These are phyloP conservation scores for Dioscorea zingiberensis DNA, from an alignment of 106 monocot species.

Conservation along the genomic window DNA sequence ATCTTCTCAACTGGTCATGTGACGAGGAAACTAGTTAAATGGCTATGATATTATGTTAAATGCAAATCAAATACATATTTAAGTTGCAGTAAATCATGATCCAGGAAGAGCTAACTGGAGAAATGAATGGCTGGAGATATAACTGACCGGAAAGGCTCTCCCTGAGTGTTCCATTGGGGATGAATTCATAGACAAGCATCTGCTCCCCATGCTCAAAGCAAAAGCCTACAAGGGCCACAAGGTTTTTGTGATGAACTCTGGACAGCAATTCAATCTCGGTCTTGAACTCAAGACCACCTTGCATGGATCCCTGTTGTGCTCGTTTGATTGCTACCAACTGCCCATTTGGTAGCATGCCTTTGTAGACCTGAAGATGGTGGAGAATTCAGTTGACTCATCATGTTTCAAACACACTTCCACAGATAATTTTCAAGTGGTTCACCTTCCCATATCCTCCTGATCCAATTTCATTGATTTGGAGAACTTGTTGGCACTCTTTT, in stretches of 20 bases:
- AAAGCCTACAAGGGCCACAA: slow-evolving; percentile 63
- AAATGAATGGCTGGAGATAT: not conserved
- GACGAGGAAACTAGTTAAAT: too few relatives aligned
- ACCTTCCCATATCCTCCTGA: slow-evolving; percentile 87
- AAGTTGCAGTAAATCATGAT: too few relatives aligned
- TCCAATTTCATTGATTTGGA: slow-evolving; percentile 63
- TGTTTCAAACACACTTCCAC: not conserved
- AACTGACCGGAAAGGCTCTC: slow-evolving; percentile 41
- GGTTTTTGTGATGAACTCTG: slow-evolving; percentile 71
- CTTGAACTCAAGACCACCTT: slow-evolving; percentile 76
- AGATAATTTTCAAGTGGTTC: not conserved
- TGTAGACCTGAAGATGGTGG: slow-evolving; percentile 44
- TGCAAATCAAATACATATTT: too few relatives aligned
- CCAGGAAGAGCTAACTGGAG: too few relatives aligned
- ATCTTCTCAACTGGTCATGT: too few relatives aligned
- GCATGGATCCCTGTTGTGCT: slow-evolving; percentile 59
- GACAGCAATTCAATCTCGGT: slow-evolving; percentile 77
- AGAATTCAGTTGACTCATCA: not conserved
- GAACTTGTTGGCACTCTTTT: slow-evolving; percentile 65
- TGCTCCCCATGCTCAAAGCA: slow-evolving; percentile 64
- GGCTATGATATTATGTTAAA: not conserved
- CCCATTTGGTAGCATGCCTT: slow-evolving; percentile 40
- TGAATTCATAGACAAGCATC: slow-evolving; percentile 72
- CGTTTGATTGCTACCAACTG: slow-evolving; percentile 64
- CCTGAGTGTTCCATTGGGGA: slow-evolving; percentile 60